Percentiles rank a stretch among this genome's conserved stretches.
Evolutionary conservation across 345 rosid species (phyloP).

Genomic region (Rhizophora mangle): DNA sequence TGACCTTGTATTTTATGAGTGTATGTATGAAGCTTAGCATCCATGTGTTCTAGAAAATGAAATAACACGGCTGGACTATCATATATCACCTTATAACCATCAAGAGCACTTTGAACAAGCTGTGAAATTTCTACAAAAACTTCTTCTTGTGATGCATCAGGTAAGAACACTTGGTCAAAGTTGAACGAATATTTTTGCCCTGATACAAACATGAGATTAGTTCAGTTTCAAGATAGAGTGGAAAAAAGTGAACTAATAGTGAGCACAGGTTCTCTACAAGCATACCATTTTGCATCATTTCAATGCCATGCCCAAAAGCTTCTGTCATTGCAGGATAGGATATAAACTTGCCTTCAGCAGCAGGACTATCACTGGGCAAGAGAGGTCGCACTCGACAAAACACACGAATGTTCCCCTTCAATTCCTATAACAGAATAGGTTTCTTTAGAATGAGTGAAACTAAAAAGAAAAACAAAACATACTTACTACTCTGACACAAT

Average conservation of each 20-base stretch:
- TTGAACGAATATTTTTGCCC: slow-evolving; percentile 85
- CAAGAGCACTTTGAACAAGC: slow-evolving; percentile 98
- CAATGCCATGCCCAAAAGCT: slow-evolving; percentile 72
- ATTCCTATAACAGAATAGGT: slow-evolving; percentile 53
- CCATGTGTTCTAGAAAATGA: background rate
- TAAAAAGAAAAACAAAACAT: slow-evolving; percentile 12
- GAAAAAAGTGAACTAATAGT: background rate
- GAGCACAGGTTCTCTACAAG: background rate
- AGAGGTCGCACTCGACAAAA: slow-evolving; percentile 96
- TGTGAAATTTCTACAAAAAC: slow-evolving; percentile 93
- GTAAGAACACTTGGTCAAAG: slow-evolving; percentile 82
- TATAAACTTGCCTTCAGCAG: slow-evolving; percentile 49
- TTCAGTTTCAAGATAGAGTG: background rate
- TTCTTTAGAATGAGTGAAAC: background rate
- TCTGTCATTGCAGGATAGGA: slow-evolving; percentile 75
- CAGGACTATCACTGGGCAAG: slow-evolving; percentile 60
- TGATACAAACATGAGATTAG: slow-evolving; percentile 29
- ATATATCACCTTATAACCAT: slow-evolving; percentile 85
- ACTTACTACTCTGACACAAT: background rate
- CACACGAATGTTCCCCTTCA: slow-evolving; percentile 96
- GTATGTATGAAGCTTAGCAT: background rate
- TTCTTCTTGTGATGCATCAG: slow-evolving; percentile 70
- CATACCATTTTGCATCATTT: slow-evolving; percentile 72
- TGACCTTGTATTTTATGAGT: no score
- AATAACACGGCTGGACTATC: background rate